phyloP scores from a whole-genome alignment of 345 rosid genomes.

The Dovyalis caffra region DNA sequence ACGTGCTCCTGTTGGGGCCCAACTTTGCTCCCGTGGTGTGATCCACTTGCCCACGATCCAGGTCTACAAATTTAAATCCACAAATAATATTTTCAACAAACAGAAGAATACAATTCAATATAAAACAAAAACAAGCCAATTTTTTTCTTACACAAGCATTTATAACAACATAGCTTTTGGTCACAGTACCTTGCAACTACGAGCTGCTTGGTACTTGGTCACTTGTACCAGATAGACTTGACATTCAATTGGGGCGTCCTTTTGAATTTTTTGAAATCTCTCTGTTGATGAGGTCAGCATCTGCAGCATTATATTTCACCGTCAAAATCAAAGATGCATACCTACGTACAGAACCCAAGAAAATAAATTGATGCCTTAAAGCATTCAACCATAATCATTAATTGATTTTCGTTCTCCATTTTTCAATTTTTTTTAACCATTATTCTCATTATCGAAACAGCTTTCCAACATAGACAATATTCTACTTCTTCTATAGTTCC shows the following conservation, averaged over 20 bases:
- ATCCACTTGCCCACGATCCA: conserved; percentile 99
- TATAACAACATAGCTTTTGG: background rate
- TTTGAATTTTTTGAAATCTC: conserved; percentile 81
- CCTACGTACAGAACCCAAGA: background rate
- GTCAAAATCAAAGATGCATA: background rate
- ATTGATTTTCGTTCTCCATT: no score
- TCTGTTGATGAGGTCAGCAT: conserved; percentile 86
- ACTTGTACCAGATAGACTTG: conserved; percentile 89
- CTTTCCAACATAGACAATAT: no score
- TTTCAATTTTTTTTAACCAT: no score
- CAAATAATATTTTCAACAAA: background rate
- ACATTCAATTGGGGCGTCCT: conserved; percentile 75
- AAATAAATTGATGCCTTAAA: no score
- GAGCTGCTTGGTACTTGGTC: conserved; percentile 88
- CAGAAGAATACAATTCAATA: background rate
- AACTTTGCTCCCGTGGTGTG: conserved; percentile 79
- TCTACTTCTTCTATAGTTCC: no score
- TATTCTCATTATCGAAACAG: no score
- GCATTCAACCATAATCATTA: no score
- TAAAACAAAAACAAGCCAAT: no score
- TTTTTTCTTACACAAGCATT: no score
- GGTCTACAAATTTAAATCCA: conserved; percentile 55
- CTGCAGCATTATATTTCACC: conserved; percentile 30
- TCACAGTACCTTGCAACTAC: conserved; percentile 64
- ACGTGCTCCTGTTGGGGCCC: conserved; percentile 93